A percentile compares a stretch with the other conserved stretches of the same genome.
Conservation (phyloP, 1,139 yeast genomes). For the Nadsonia starkeyi-henricii region DNA sequence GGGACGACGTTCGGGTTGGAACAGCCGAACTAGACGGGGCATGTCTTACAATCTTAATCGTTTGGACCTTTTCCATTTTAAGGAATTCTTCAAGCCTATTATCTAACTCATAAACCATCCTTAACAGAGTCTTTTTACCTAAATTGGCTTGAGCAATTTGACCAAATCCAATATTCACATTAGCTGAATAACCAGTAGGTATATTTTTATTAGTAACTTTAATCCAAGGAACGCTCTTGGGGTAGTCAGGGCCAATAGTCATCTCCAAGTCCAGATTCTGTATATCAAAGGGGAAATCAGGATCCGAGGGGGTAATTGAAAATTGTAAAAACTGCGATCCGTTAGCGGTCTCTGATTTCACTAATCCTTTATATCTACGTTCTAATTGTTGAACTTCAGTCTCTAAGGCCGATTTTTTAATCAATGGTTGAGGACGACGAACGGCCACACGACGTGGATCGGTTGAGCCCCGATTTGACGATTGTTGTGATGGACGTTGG, state of each 20-base stretch:
- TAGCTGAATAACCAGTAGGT: conserved; percentile 57
- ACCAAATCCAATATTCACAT: conserved; percentile 51
- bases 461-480: background rate
- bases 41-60: conserved; percentile 34
- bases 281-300: conserved; percentile 60
- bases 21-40: background rate
- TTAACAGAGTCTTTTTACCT: conserved; percentile 27
- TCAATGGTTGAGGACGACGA: background rate
- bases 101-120: conserved; percentile 44
- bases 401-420: background rate
- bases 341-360: conserved; percentile 3
- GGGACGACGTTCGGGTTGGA: background rate
- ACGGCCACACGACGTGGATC: background rate
- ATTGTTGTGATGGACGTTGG: background rate
- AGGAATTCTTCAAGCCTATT: conserved; percentile 43
- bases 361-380: conserved; percentile 5
- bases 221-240: conserved; percentile 25
- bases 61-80: conserved; percentile 43
- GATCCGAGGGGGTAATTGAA: conserved; percentile 43
- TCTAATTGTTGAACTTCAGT: conserved; percentile 5
- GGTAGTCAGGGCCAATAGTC: conserved; percentile 43
- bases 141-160: conserved; percentile 33
- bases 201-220: conserved; percentile 49
- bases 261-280: conserved; percentile 37
- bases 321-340: conserved; percentile 10